These are phyloP conservation scores for Penicillium aurantiogriseum DNA, from an alignment of 2,329 filamentous ascomycete genomes.

Conservation along the genomic window DNA sequence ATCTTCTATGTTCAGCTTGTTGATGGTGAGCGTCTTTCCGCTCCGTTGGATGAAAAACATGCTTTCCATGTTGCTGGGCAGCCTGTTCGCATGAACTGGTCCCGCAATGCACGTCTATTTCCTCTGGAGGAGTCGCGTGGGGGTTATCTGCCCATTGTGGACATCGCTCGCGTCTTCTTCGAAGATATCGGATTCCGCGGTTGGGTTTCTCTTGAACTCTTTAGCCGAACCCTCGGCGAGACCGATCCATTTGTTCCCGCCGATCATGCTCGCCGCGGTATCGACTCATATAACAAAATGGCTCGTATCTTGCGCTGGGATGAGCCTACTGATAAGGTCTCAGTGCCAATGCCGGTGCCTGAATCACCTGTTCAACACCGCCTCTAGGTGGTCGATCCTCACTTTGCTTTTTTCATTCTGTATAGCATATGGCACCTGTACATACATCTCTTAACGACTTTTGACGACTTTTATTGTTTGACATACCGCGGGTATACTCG, in stretches of 20 bases:
- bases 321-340: conserved; percentile 5
- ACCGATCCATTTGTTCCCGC: conserved; percentile 24
- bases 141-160: conserved; percentile 64
- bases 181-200: conserved; percentile 26
- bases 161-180: conserved; percentile 49
- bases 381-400: conserved; percentile 6
- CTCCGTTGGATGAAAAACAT: conserved; percentile 51
- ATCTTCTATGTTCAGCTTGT: conserved; percentile 75
- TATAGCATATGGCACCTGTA: conserved; percentile 2
- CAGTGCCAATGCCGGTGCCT: conserved; percentile 1
- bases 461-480: neutral
- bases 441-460: neutral
- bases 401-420: neutral
- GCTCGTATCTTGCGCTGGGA: conserved; percentile 20
- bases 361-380: conserved; percentile 22
- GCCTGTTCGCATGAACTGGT: conserved; percentile 71
- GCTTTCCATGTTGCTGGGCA: conserved; percentile 57
- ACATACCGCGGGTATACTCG: neutral
- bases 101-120: conserved; percentile 68
- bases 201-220: conserved; percentile 28
- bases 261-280: conserved; percentile 26
- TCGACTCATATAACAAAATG: conserved; percentile 27
- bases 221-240: conserved; percentile 25
- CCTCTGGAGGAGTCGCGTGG: conserved; percentile 61
- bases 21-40: conserved; percentile 63